Percentiles rank a stretch among this genome's conserved stretches.
phyloP scores from a whole-genome alignment of 148 eudicot species.

The Rhododendron ovatum region DNA sequence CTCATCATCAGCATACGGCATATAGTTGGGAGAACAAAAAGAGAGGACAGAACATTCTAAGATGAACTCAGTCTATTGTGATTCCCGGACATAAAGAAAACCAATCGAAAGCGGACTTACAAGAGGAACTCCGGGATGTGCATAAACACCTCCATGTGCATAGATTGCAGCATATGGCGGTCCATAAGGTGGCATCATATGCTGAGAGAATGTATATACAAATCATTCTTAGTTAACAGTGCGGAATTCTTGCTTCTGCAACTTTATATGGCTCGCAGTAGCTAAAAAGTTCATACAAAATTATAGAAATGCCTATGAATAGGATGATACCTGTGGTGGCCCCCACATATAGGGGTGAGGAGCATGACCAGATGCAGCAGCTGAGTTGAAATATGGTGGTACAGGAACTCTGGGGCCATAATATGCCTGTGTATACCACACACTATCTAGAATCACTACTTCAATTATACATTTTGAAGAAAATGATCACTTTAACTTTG shows the following conservation, averaged over 20 bases:
- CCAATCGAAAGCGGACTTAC: slow-evolving; percentile 38
- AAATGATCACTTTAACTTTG: not conserved
- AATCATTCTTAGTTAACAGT: not conserved
- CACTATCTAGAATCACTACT: not conserved
- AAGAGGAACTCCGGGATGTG: slow-evolving; percentile 74
- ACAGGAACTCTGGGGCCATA: slow-evolving; percentile 85
- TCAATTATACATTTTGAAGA: not conserved
- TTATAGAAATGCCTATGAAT: not conserved
- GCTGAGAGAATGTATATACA: slow-evolving; percentile 31
- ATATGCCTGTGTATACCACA: slow-evolving; percentile 56
- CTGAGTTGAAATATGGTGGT: slow-evolving; percentile 71
- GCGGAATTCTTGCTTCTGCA: not conserved
- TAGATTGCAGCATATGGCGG: slow-evolving; percentile 88
- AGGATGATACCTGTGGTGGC: slow-evolving; percentile 66
- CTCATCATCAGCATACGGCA: not conserved
- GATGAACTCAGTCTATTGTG: not conserved
- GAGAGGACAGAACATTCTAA: not conserved
- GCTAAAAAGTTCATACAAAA: not conserved
- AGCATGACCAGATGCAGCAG: slow-evolving; percentile 71
- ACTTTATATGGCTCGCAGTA: not conserved
- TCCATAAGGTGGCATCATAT: slow-evolving; percentile 94
- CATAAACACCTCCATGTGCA: slow-evolving; percentile 89
- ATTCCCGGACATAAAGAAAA: not conserved
- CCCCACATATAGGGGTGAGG: slow-evolving; percentile 94
- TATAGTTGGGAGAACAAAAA: not conserved